Base-by-base conservation (phyloP, 495 filamentous ascomycete genomes). In the Penicillium silybi region DNA sequence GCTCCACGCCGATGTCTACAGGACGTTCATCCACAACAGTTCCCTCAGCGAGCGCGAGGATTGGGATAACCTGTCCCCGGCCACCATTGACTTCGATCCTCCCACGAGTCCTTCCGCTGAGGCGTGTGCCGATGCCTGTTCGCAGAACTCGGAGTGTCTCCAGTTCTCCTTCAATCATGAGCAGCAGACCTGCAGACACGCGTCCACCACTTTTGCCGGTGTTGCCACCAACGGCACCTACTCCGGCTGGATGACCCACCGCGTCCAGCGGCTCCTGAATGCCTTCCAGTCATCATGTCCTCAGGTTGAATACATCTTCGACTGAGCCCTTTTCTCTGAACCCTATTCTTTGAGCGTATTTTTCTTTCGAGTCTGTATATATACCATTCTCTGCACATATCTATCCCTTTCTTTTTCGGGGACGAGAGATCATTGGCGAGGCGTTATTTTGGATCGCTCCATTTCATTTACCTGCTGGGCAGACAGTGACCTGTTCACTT, bases 121-220 rank as follows among this genome's bases (percentile, higher is more conserved):
- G 2, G 62, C 58, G 20, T 78, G 74, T 41, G 65, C 63, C n/a
- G 58, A 56, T 6, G 57, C 55, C 10, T 80, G 76, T 25, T 55
- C 57, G n/a, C 61, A 58, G 29, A 63, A 75, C 16, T 34, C 55
- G 0, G 66, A 67, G 10, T 77, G 75, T 49, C 52, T 77, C 19
- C 73, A 76, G 40, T 76, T 72, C 27, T 70, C 73, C 0, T 69
- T 70, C 40, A 56, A 65, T 5, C 57, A 64, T 6, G 43, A 57
- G 3, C 54, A 67, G 3, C 20, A 46, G 62, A 62, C 56, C 51
- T 66, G 56, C 51, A 66, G 64, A 23, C 63, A 66, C 20, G 67
- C 67, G 10, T 71, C 73, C 6, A 66, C 57, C 0, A 64, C 62
- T 4, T 43, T 70, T 19, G 52, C 52, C 6, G 65, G 67, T 15